Evolutionary conservation across 179 eudicot species (phyloP).

Genomic region (Dionaea muscipula): DNA sequence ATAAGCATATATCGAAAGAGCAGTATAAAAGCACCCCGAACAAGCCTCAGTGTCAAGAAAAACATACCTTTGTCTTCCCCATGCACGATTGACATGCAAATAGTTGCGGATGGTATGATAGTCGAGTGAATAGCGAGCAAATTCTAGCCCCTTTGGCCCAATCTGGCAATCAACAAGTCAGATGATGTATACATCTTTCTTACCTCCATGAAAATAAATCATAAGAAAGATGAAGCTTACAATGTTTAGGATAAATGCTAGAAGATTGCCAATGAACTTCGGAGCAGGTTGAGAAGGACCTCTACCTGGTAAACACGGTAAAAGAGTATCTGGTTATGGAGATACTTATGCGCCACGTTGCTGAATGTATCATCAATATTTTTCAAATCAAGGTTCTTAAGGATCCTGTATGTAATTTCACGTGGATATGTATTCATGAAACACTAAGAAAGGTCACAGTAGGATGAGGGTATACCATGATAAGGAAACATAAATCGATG

Average conservation of each 20-base stretch:
- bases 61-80: constrained; percentile 72
- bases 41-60: neutral
- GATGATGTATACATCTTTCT: neutral
- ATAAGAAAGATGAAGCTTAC: constrained; percentile 29
- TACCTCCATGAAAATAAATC: neutral
- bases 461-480: too few relatives aligned
- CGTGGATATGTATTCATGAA: too few relatives aligned
- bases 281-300: constrained; percentile 94
- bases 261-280: constrained; percentile 69
- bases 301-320: constrained; percentile 52
- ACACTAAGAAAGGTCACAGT: too few relatives aligned
- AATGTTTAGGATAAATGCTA: constrained; percentile 68
- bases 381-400: too few relatives aligned
- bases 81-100: constrained; percentile 52
- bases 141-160: constrained; percentile 95
- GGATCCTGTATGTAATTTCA: too few relatives aligned
- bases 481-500: too few relatives aligned
- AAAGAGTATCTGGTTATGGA: too few relatives aligned
- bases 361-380: too few relatives aligned
- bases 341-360: too few relatives aligned
- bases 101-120: constrained; percentile 76
- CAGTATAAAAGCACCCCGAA: constrained; percentile 1
- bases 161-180: constrained; percentile 30
- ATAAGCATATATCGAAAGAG: constrained; percentile 8
- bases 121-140: constrained; percentile 82